Base-by-base conservation (phyloP, 257 asterid species). In the Solanum phureja region DNA sequence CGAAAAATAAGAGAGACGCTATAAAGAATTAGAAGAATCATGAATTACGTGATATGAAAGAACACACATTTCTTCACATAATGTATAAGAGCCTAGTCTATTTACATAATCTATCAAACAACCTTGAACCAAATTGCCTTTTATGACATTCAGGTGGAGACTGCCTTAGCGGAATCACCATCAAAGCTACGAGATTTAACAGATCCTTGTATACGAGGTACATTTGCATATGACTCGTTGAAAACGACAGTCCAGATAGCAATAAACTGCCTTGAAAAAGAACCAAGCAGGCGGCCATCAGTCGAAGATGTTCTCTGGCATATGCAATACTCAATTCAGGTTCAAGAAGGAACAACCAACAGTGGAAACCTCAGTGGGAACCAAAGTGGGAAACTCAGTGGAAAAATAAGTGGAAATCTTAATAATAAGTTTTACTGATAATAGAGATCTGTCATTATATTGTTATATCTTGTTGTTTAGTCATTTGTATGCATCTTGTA, bases 231-330 rank as follows among this genome's bases (percentile, higher is more conserved):
- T 11, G 99, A 97, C 37, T 97, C 99, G 2, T 89, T 97, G 87
- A 97, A 97, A 86, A 96, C 99, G 1, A 91, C 92, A 0, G 95
- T 90, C 29, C 98, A 97, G 91, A 95, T 97, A 64, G 92, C 98
- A 16, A 27, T 91, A 68, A 96, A 93, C 88, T 97, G 99, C 91
- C 89, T 97, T 77, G 87, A 91, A 84, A 91, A 90, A 79, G 98
- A 96, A 52, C 91, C 97, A 5, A 89, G 87, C 90, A 90, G 87
- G 27, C 93, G 98, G 4, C 99, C 99, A 1, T 92, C 99, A 35
- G 91, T 97, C 56, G 99, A 97, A 91, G 99, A 97, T 76, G 98
- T 96, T 92, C 95, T 97, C 10, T 97, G 99, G 99, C 98, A 97
- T 87, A 92, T 97, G 99, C 99, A 97, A 87, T 97, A 97, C 83